Base-by-base conservation (phyloP, 768 basidiomycete species). In the Cyclocybe aegerita region DNA sequence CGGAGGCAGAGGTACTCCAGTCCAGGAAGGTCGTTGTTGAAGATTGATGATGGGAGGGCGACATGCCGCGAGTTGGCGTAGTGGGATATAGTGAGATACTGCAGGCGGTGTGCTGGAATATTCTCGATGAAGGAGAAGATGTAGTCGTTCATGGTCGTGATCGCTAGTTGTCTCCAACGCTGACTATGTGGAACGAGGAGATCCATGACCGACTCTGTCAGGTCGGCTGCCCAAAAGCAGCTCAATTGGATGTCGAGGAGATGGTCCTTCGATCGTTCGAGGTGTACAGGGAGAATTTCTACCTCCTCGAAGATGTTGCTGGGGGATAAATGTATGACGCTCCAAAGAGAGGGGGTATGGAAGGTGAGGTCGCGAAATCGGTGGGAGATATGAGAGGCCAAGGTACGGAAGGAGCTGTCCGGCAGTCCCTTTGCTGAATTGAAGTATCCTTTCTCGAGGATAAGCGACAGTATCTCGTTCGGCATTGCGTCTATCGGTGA, bases 331-430 rank as follows among this genome's bases (percentile, higher is more conserved):
- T 60, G 49, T 35, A 67, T 56, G 14, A 64, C 52, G 43, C 68
- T 67, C 69, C 69, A 70, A 31, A 70, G 42, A 9, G 68, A 65
- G 15, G 68, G 65, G 1, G 67, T 68, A 29, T 58, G 54, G 4
- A 67, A 45, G 4, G 63, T 47, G 7, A 65, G 46, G 17, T 59
- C 38, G 1, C 61, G 61, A 46, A 65, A 60, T 40, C 57, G 60
- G 9, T 51, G 53, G 4, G 66, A 68, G 9, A 62, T 57, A 32
- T 62, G 52, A 9, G 43, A 46, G 10, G 58, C 45, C 11, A 49
- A 38, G 2, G 50, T 45, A 2, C 61, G 62, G 41, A 65, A 65
- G n/a, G 45, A 43, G 11, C 31, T 46, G 40, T 60, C 59, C 11
- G 55, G 58, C 31, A 6, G 51, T 36, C 44, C 49, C 36, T 36